Evolutionary conservation across 2,329 filamentous ascomycete genomes (phyloP).

Genomic region (Allantophomopsis lycopodina): DNA sequence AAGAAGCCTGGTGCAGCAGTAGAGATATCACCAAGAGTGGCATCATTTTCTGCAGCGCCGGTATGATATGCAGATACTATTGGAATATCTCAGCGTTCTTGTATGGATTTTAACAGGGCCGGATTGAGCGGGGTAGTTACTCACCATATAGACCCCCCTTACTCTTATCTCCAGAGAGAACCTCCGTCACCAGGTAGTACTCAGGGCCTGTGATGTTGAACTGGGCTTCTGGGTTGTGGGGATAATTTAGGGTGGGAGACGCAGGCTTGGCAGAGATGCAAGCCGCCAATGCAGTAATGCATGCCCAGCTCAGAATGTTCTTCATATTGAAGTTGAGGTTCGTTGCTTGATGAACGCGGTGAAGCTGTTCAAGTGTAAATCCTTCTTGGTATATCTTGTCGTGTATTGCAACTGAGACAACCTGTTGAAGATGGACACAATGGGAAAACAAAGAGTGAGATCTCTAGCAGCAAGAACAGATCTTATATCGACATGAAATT

Average conservation of each 20-base stretch:
- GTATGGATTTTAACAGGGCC: not conserved
- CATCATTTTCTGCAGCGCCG: slow-evolving; percentile 9
- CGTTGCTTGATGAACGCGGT: too few relatives aligned
- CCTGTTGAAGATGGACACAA: too few relatives aligned
- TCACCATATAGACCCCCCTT: slow-evolving; percentile 7
- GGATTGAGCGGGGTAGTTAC: not conserved
- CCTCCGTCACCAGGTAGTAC: slow-evolving; percentile 8
- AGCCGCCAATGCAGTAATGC: not conserved
- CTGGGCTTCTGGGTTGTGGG: not conserved
- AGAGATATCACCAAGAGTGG: slow-evolving; percentile 2
- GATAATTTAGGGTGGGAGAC: not conserved
- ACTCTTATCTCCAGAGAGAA: slow-evolving; percentile 4
- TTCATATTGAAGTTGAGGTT: too few relatives aligned
- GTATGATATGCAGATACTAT: slow-evolving; percentile 3
- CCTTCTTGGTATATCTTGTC: too few relatives aligned
- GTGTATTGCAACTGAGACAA: too few relatives aligned
- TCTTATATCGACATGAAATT: too few relatives aligned
- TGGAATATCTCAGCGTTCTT: not conserved
- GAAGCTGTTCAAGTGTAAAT: too few relatives aligned
- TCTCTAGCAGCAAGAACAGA: too few relatives aligned
- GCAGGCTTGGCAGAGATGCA: not conserved
- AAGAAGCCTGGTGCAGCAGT: slow-evolving; percentile 5
- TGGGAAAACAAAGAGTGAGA: too few relatives aligned
- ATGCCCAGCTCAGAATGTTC: too few relatives aligned
- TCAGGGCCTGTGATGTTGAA: not conserved